These are phyloP conservation scores for Fagopyrum esculentum DNA, from an alignment of 148 eudicot genomes.

Conservation along the genomic window DNA sequence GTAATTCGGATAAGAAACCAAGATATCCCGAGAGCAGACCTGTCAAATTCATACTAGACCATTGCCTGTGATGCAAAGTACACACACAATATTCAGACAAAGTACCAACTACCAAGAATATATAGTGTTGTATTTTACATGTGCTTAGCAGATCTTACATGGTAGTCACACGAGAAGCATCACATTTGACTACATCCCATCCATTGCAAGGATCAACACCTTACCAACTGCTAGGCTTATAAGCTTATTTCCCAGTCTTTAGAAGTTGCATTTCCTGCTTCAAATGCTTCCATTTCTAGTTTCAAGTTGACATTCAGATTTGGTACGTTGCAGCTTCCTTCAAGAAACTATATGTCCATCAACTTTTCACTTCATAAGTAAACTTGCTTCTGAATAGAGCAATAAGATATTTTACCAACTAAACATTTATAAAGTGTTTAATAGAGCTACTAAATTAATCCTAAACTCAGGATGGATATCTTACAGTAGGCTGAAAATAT, in stretches of 20 bases:
- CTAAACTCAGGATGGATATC: no score
- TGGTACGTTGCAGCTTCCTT: background rate
- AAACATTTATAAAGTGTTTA: no score
- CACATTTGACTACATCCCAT: conserved; percentile 78
- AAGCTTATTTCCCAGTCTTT: conserved; percentile 33
- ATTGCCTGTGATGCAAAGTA: conserved; percentile 38
- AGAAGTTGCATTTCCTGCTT: conserved; percentile 9
- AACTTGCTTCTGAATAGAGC: no score
- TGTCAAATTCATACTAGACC: conserved; percentile 45
- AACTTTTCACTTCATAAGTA: background rate
- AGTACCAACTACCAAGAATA: background rate
- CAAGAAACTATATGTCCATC: background rate
- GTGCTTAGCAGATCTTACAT: conserved; percentile 32
- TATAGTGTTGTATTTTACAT: background rate
- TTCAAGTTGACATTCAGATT: background rate
- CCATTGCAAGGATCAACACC: conserved; percentile 65
- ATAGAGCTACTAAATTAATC: no score
- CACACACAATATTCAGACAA: background rate
- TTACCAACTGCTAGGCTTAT: conserved; percentile 61
- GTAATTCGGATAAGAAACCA: conserved; percentile 45
- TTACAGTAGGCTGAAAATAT: no score
- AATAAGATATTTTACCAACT: no score
- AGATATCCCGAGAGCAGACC: conserved; percentile 55
- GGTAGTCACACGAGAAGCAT: conserved; percentile 40
- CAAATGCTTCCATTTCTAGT: background rate